Evolutionary conservation across 2,329 filamentous ascomycete genomes (phyloP).

Genomic region (Beauveria sp.): DNA sequence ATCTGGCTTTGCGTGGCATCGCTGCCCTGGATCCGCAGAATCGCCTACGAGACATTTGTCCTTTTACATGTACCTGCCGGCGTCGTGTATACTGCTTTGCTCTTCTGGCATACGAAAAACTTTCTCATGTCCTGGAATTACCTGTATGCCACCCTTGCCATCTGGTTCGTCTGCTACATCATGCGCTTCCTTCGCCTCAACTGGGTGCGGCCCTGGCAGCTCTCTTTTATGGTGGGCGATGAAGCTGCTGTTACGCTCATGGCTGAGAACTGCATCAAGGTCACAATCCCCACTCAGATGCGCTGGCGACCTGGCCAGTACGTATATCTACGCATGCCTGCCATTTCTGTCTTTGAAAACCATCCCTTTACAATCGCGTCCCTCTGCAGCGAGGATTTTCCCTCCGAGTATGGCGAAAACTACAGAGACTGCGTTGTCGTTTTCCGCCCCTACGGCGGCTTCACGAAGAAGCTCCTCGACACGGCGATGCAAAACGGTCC

Average conservation of each 20-base stretch:
- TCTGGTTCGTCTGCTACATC: constrained; percentile 70
- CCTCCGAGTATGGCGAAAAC: constrained; percentile 80
- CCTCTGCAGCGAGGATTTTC: constrained; percentile 86
- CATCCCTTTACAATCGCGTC: constrained; percentile 95
- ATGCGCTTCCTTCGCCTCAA: constrained; percentile 78
- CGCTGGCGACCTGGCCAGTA: constrained; percentile 92
- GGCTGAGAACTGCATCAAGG: constrained; percentile 89
- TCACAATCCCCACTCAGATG: constrained; percentile 89
- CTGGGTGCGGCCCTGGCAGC: constrained; percentile 73
- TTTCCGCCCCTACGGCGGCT: constrained; percentile 85
- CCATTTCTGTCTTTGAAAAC: constrained; percentile 82
- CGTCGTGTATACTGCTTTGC: constrained; percentile 69
- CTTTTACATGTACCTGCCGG: constrained; percentile 75
- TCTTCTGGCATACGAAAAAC: constrained; percentile 96
- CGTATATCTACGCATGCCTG: constrained; percentile 89
- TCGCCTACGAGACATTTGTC: constrained; percentile 81
- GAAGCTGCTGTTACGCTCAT: constrained; percentile 85
- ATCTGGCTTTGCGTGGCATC: constrained; percentile 80
- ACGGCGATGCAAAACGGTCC: constrained; percentile 79
- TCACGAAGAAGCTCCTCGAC: constrained; percentile 77
- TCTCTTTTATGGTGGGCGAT: constrained; percentile 81
- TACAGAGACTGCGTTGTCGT: constrained; percentile 86
- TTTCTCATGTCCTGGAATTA: constrained; percentile 87
- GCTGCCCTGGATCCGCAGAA: constrained; percentile 65
- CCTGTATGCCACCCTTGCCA: constrained; percentile 69